A percentile compares a stretch with the other conserved stretches of the same genome.
These are phyloP conservation scores for Somion occarium DNA, from an alignment of 1,284 basidiomycete species.

Conservation along the genomic window DNA sequence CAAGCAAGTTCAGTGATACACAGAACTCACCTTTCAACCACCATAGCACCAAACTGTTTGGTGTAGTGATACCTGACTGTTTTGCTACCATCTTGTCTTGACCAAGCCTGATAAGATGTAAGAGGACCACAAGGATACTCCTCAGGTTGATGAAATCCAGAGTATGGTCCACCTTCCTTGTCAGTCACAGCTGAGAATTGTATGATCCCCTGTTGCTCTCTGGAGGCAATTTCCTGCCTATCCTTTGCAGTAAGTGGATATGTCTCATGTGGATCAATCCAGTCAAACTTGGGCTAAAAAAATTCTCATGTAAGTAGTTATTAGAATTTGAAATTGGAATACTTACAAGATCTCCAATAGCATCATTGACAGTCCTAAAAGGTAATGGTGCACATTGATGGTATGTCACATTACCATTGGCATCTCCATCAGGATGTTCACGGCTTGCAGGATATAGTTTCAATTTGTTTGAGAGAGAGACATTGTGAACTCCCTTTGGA, in stretches of 20 bases:
- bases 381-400: slow-evolving; percentile 52
- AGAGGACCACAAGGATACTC: slow-evolving; percentile 42
- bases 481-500: slow-evolving; percentile 24
- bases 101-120: slow-evolving; percentile 54
- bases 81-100: slow-evolving; percentile 30
- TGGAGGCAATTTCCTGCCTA: slow-evolving; percentile 29
- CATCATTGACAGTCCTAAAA: slow-evolving; percentile 53
- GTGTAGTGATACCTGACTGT: slow-evolving; percentile 48
- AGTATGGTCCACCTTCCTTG: slow-evolving; percentile 15
- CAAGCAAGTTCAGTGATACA: too few species aligned
- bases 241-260: slow-evolving; percentile 18
- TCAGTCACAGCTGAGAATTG: slow-evolving; percentile 32
- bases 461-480: slow-evolving; percentile 35
- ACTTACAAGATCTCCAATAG: slow-evolving; percentile 63
- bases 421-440: slow-evolving; percentile 17
- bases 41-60: slow-evolving; percentile 27
- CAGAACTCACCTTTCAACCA: slow-evolving; percentile 50
- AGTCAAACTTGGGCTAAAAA: slow-evolving; percentile 55
- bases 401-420: slow-evolving; percentile 18
- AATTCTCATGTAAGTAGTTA: slow-evolving; percentile 3
- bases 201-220: slow-evolving; percentile 36
- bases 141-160: slow-evolving; percentile 43
- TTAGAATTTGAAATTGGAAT: slow-evolving; percentile 2
- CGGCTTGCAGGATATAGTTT: slow-evolving; percentile 15
- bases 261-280: slow-evolving; percentile 47